Conservation (phyloP, 164 flowering plant genomes). For the Annona squamosa region DNA sequence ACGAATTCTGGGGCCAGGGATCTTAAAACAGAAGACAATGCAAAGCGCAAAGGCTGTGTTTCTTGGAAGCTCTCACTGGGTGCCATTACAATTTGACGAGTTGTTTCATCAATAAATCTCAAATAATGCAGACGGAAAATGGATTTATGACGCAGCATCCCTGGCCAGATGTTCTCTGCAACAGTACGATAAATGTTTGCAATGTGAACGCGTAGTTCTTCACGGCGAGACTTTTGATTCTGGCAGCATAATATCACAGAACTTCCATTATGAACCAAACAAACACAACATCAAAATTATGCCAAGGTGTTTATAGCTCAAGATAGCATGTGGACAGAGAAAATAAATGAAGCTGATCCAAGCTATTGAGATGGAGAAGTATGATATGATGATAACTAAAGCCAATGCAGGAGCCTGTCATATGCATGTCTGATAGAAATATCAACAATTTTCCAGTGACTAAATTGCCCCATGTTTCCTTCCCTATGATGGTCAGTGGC, state of each 20-base stretch:
- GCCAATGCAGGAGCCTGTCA: no score
- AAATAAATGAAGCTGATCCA: no score
- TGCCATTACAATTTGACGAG: conserved; percentile 47
- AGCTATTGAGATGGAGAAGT: no score
- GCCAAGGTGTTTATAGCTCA: no score
- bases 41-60: conserved; percentile 84
- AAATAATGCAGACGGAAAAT: conserved; percentile 82
- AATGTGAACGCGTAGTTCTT: conserved; percentile 87
- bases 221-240: conserved; percentile 90
- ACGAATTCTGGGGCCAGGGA: conserved; percentile 91
- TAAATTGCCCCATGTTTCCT: background rate
- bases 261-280: background rate
- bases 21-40: conserved; percentile 89
- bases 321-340: no score
- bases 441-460: background rate
- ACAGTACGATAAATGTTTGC: conserved; percentile 85
- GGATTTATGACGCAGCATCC: conserved; percentile 73
- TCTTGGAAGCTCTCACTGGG: conserved; percentile 82
- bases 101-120: conserved; percentile 86
- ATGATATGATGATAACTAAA: no score
- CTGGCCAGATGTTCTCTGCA: conserved; percentile 96
- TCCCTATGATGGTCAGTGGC: background rate
- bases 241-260: conserved; percentile 23
- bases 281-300: no score
- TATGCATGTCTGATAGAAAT: background rate